Percentiles rank a stretch among this genome's conserved stretches.
Evolutionary conservation across 805 yeast genomes (phyloP).

Genomic region (Naumovozyma castellii): DNA sequence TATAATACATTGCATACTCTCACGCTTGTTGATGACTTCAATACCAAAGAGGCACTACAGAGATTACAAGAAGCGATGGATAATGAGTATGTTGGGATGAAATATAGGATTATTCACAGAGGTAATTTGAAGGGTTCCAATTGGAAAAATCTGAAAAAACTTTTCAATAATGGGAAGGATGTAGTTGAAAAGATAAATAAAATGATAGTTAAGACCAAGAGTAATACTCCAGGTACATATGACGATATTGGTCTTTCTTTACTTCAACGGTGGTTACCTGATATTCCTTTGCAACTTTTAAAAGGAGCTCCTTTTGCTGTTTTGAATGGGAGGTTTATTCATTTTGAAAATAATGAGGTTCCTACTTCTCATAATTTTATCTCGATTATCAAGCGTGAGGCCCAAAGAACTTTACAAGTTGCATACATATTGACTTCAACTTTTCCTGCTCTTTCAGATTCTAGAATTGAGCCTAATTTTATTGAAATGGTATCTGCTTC

Average conservation of each 20-base stretch:
- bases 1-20: conserved; percentile 30
- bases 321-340: conserved; percentile 47
- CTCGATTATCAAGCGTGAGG: conserved; percentile 39
- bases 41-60: conserved; percentile 27
- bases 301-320: conserved; percentile 35
- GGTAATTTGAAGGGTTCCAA: conserved; percentile 11
- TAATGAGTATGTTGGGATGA: conserved; percentile 28
- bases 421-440: conserved; percentile 20
- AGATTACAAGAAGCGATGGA: conserved; percentile 36
- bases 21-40: conserved; percentile 54
- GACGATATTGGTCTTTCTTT: conserved; percentile 1
- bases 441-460: conserved; percentile 11
- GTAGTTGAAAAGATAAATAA: background rate
- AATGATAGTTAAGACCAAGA: background rate
- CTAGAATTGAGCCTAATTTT: conserved; percentile 32
- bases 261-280: conserved; percentile 21
- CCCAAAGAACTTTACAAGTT: conserved; percentile 35
- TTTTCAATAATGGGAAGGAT: background rate
- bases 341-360: conserved; percentile 23
- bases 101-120: conserved; percentile 32
- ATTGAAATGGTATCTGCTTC: conserved; percentile 38
- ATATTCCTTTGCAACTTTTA: conserved; percentile 11
- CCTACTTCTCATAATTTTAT: conserved; percentile 27
- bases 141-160: conserved; percentile 15
- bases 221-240: conserved; percentile 6